Evolutionary conservation across 805 yeast genomes (phyloP), one percentile per base, ranked within the genome.

Genomic region (Wickerhamomyces queroliae): DNA sequence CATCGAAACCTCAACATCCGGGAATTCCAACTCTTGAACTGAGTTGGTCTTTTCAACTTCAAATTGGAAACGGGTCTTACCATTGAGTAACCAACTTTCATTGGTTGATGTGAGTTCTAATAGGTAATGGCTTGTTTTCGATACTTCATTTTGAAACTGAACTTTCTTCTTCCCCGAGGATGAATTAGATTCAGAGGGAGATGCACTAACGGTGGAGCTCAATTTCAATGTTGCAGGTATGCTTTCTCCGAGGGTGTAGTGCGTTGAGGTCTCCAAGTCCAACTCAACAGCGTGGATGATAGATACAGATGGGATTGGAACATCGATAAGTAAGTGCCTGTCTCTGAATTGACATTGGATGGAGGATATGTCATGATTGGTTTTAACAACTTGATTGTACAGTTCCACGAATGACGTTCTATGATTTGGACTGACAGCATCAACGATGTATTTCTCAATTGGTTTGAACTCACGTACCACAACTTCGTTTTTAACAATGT

Each of bases 81-180:
- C 98, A 6, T 87, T 78, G 5, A 89, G 63, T 3, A 88, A 55
- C 98, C 98, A 91, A 38, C 70, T 73, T 19, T 88, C 96, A 22
- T 67, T 67, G 22, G 69, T 74, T 21, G 72, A 69, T 15, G 62
- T 58, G 1, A 84, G 52, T 15, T 72, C 74, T 28, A 78, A 62
- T 37, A 67, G 66, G 49, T 73, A 76, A 23, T 48, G 51, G 23
- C 61, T 48, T 6, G 16, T 18, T 12, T 15, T 4, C 5, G 48
- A 37, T 3, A 39, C 38, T 13, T 49, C 52, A 29, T 44, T 52
- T 15, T 46, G 42, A 31, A 55, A 55, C 9, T 43, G 30, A 3
- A 55, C 59, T 13, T 45, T 45, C 32, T 51, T 55, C 11, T 47
- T 43, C 3, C 37, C 36, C 11, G 27, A 33, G 26, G 30, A 15